Base-by-base conservation (phyloP, 1,284 basidiomycete species). In the Thecaphora frezii region DNA sequence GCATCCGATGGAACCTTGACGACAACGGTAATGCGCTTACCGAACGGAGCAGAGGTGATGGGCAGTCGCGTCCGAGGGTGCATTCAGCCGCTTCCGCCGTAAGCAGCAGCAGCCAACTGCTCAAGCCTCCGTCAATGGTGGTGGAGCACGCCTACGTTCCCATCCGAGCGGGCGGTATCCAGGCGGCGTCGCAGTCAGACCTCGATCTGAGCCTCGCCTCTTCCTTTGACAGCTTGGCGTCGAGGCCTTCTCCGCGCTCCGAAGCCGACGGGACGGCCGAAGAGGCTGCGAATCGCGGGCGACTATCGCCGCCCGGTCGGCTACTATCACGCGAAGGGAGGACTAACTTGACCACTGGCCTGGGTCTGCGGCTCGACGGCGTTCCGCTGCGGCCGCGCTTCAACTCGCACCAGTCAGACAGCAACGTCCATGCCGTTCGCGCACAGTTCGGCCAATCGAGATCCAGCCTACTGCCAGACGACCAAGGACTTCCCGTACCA, bases 61-160 rank as follows among this genome's bases (percentile, higher is more conserved):
- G 39, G 46, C 48, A 30, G 52, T 47, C 3, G 49, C 47, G 1
- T 46, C 52, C 49, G 9, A 47, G 44, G 5, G 52, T 45, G 14
- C 51, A 54, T 22, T 44, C 40, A 26, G 18, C 41, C 36, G 30
- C 48, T 24, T 52, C 54, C 23, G 44, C 56, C 28, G 44, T 28
- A 19, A 48, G 46, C 25, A 55, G 58, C 39, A 52, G 60, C 25
- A 51, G 54, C 37, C 49, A 52, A 14, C 58, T 64, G 55, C 55
- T 53, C 16, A 56, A 51, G 41, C 64, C 58, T 5, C 64, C 58
- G 0, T 61, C 64, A 3, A 56, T 61, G 2, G 46, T 66, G 21
- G 53, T 62, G 2, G 45, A 59, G 13, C 59, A 66, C 19, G 23
- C 58, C 18, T 62, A 58, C 43, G 52, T 66, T 13, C 64, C 64